Evolutionary conservation across 164 flowering plant genomes (phyloP), one percentile per base, ranked within the genome.

Genomic region (Magnolia officinalis): DNA sequence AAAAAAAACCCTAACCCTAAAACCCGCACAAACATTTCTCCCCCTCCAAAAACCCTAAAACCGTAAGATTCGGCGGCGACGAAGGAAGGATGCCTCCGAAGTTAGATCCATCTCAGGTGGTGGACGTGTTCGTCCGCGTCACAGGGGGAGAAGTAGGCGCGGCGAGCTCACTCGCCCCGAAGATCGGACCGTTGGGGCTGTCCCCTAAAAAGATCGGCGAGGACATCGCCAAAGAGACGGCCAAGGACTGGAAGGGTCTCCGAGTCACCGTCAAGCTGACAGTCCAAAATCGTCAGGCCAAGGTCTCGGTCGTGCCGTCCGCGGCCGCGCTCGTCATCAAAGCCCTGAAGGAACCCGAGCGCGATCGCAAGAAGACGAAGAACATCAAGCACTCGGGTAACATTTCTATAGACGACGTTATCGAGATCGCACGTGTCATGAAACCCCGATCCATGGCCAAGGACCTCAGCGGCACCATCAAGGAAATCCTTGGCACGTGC

Each of bases 221-320:
- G 77, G 94, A 89, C 80, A 90, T 89, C 23, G 92, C 94, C 70
- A 90, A 90, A 71, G 92, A 89, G 81, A 89, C 92, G 1, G 92
- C 94, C 16, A 89, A 89, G 83, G 94, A 90, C 81, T 90, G 94
- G 94, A 90, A 90, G 90, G 94, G 94, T 51, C 89, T 90, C 20
- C 85, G 94, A 0, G 94, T 90, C 58, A 90, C 92, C 18, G 94
- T 90, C 71, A 90, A 90, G 81, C 91, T 89, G 63, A 90, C 94
- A 14, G 94, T 90, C 16, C 94, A 90, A 82, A 90, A 90, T 70
- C 87, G 94, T 4, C 91, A 90, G 77, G 92, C 94, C 8, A 90
- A 90, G 84, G 94, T 90, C 65, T 63, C 88, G n/a, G 94, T 89
- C 65, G 94, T 89, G 1, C 92, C 91, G 2, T 88, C 91, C 23